Evolutionary conservation across 352 stramenopile genomes (phyloP).

Genomic region (Peronospora destructor): DNA sequence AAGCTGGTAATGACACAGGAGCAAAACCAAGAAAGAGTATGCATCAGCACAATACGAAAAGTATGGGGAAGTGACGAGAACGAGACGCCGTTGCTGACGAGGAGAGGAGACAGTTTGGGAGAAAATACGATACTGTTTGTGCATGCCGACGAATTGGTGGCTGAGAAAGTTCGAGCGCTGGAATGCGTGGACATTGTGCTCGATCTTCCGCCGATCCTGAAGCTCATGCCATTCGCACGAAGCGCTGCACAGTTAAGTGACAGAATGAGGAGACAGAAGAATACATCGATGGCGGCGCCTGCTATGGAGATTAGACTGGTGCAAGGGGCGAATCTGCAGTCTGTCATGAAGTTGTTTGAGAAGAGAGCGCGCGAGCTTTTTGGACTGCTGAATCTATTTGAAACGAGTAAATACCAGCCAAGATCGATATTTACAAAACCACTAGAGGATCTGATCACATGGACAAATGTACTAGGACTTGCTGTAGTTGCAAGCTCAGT

Average conservation of each 20-base stretch:
- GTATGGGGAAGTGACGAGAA: constrained; percentile 32
- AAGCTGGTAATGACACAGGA: constrained; percentile 27
- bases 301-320: constrained; percentile 59
- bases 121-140: constrained; percentile 52
- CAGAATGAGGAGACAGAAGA: constrained; percentile 13
- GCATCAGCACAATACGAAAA: constrained; percentile 32
- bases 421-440: constrained; percentile 47
- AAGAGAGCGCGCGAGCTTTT: constrained; percentile 30
- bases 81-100: constrained; percentile 54
- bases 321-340: constrained; percentile 23
- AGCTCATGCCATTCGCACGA: constrained; percentile 64
- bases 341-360: constrained; percentile 35
- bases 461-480: constrained; percentile 49
- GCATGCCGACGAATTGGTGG: constrained; percentile 32
- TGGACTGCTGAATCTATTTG: constrained; percentile 61
- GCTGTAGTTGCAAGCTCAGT: constrained; percentile 41
- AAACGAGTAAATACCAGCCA: constrained; percentile 28
- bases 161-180: constrained; percentile 30
- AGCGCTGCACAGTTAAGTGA: constrained; percentile 38
- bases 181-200: constrained; percentile 45
- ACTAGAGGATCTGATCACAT: constrained; percentile 46
- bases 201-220: constrained; percentile 49
- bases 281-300: constrained; percentile 25
- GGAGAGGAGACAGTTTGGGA: constrained; percentile 29
- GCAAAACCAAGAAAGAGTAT: constrained; percentile 38